Conservation (phyloP, 805 yeast species). For the Lachancea kluyveri region DNA sequence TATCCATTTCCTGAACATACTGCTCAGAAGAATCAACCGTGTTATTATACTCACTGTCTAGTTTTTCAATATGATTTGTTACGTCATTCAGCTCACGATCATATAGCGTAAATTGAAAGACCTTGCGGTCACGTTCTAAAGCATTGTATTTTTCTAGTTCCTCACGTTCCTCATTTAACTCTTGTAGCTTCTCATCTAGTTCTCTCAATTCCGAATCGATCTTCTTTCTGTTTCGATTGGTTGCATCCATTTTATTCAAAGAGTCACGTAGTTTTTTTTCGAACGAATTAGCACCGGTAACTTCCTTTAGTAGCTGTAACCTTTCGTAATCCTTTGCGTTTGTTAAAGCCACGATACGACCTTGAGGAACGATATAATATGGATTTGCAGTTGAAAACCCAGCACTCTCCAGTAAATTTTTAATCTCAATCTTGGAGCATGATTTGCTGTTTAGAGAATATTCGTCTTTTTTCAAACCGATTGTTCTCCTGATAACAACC, state of each 20-base stretch:
- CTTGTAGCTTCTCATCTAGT: slow-evolving; percentile 65
- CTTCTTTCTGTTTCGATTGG: slow-evolving; percentile 61
- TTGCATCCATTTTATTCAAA: slow-evolving; percentile 66
- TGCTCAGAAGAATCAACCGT: slow-evolving; percentile 47
- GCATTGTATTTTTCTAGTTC: slow-evolving; percentile 67
- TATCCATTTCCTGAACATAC: slow-evolving; percentile 50
- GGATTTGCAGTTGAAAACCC: slow-evolving; percentile 90
- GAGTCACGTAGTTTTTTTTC: slow-evolving; percentile 78
- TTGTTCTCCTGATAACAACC: slow-evolving; percentile 80
- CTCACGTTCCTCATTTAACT: slow-evolving; percentile 72
- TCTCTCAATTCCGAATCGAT: slow-evolving; percentile 68
- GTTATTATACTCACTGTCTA: slow-evolving; percentile 52
- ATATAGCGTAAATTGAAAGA: slow-evolving; percentile 65
- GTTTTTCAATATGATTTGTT: slow-evolving; percentile 49
- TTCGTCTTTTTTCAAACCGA: slow-evolving; percentile 90
- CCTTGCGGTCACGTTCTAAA: slow-evolving; percentile 60
- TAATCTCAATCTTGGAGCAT: slow-evolving; percentile 73
- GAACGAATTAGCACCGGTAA: slow-evolving; percentile 91
- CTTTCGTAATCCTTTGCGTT: slow-evolving; percentile 85
- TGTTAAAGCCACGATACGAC: slow-evolving; percentile 80
- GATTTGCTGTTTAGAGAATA: slow-evolving; percentile 76
- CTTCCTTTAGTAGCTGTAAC: slow-evolving; percentile 73
- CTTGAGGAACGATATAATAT: slow-evolving; percentile 96
- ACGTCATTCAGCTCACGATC: slow-evolving; percentile 70
- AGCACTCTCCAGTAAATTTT: slow-evolving; percentile 79